Evolutionary conservation across 202 grass and related monocot species (phyloP).

Genomic region (Eragrostis tef): DNA sequence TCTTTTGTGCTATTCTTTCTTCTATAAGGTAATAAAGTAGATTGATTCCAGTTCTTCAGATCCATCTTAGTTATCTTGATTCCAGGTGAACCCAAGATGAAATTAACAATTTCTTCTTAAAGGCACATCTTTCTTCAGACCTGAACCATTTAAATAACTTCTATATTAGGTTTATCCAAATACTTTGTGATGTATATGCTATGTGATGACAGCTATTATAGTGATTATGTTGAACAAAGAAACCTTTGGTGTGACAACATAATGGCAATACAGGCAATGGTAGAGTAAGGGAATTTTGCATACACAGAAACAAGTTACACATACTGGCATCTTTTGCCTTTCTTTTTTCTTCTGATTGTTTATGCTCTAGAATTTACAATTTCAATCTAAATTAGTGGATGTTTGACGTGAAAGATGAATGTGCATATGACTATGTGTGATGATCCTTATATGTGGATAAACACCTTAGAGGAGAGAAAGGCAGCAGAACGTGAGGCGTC

Average conservation of each 20-base stretch:
- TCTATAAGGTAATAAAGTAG: not conserved
- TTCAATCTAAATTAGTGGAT: too few relatives aligned
- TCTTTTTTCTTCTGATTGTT: not conserved
- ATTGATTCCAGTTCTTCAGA: not conserved
- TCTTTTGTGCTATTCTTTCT: not conserved
- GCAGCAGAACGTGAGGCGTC: too few relatives aligned
- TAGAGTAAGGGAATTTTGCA: not conserved
- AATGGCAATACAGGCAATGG: not conserved
- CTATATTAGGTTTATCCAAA: too few relatives aligned
- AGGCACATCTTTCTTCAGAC: not conserved
- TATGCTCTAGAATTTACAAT: too few relatives aligned
- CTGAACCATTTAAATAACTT: too few relatives aligned
- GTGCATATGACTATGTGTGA: too few relatives aligned
- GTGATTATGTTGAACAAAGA: constrained; percentile 23
- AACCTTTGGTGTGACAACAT: constrained; percentile 3
- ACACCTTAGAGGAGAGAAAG: too few relatives aligned
- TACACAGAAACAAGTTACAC: not conserved
- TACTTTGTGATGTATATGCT: not conserved
- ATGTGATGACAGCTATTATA: not conserved
- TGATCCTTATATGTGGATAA: too few relatives aligned
- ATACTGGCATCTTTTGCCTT: not conserved
- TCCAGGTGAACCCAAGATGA: not conserved
- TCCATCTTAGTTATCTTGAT: not conserved
- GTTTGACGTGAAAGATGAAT: too few relatives aligned
- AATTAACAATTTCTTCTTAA: not conserved